Percentiles rank a stretch among this genome's conserved stretches.
Evolutionary conservation across 2,329 filamentous ascomycete species (phyloP).

Genomic region (Alternaria postmessia): DNA sequence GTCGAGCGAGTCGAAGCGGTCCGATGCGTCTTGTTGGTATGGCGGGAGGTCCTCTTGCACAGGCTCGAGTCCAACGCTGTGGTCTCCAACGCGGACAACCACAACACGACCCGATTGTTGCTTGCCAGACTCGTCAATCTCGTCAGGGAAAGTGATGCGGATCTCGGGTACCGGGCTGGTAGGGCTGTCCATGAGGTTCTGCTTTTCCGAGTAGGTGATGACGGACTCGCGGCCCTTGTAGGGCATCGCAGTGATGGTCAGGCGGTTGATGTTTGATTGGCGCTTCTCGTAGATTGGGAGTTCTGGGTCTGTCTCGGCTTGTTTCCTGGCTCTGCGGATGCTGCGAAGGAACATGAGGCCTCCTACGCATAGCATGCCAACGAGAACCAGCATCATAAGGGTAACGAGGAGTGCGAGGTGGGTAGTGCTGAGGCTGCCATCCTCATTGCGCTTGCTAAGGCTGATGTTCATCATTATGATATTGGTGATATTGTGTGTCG

Average conservation of each 20-base stretch:
- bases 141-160: conserved; percentile 96
- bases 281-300: conserved; percentile 74
- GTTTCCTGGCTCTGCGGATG: conserved; percentile 59
- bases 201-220: conserved; percentile 81
- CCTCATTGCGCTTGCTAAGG: conserved; percentile 59
- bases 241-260: conserved; percentile 60
- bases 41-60: conserved; percentile 82
- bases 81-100: conserved; percentile 89
- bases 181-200: conserved; percentile 79
- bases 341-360: conserved; percentile 77
- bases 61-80: conserved; percentile 87
- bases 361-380: conserved; percentile 73
- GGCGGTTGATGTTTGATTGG: conserved; percentile 62
- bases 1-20: conserved; percentile 90
- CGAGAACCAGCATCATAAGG: conserved; percentile 78
- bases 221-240: conserved; percentile 69
- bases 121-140: conserved; percentile 84
- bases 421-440: conserved; percentile 63
- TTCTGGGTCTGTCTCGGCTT: conserved; percentile 57
- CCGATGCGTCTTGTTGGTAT: conserved; percentile 81
- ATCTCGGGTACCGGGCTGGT: conserved; percentile 89
- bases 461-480: conserved; percentile 54
- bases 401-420: conserved; percentile 81
- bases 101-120: conserved; percentile 86
- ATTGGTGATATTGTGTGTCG: conserved; percentile 24